Evolutionary conservation across 148 eudicot species (phyloP), one percentile per base, ranked within the genome.

Genomic region (Vaccinium corymbosum): DNA sequence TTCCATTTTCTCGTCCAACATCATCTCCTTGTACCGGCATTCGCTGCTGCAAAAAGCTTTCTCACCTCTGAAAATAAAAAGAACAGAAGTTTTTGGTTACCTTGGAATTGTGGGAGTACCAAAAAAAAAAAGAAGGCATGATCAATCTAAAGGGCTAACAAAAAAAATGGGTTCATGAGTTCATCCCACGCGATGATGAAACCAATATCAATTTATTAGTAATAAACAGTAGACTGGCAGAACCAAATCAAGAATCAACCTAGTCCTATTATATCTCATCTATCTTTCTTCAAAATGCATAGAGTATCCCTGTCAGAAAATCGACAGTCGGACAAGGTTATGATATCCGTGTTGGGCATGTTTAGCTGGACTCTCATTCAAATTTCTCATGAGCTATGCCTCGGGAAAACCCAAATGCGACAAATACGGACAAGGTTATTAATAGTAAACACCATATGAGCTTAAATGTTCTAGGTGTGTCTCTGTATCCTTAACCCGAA

Each of bases 11-110:
- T 89, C 93, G 22, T 92, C 94, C 81, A 88, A 72, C 85, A 88
- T 77, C 87, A 92, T 91, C 84, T 88, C 92, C 35, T 90, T 64
- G 84, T 77, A 48, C 16, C 95, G 88, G 84, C 95, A 91, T 55
- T 91, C 92, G 51, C 87, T 87, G 86, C 93, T 91, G 86, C 95
- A 92, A 68, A 92, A 91, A 12, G 91, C 93, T 51, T 91, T 92
- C 85, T 92, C 93, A 4, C 95, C 95, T 85, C 95, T 92, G 88
- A 13, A 84, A 84, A n/a, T 35, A 20, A 70, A 75, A 7, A 56
- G 57, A 4, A 12, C 48, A 14, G 9, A 11, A 35, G 3, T 35
- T 35, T 35, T 77, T 20, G 13, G 57, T 19, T 50, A 8, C 10
- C 15, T n/a, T 14, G 22, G 50, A 80, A 49, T 4, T 13, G 35